Base-by-base conservation (phyloP, 2,329 filamentous ascomycete genomes). In the Trichothecium roseum region DNA sequence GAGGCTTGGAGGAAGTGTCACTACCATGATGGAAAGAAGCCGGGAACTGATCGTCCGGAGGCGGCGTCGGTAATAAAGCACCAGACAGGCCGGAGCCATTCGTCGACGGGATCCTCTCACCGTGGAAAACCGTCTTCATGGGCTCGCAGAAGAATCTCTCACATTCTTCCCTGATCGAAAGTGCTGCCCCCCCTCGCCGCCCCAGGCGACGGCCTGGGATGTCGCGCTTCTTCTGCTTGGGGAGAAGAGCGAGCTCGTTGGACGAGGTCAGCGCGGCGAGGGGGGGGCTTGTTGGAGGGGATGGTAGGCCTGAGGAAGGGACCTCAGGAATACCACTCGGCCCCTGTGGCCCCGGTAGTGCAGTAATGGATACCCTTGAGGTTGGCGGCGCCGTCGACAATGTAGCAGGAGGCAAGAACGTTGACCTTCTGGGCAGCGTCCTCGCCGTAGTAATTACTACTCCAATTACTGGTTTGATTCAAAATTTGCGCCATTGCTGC, bases 61-160 rank as follows among this genome's bases (percentile, higher is more conserved):
- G 70, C 51, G 72, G 70, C 51, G 70, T 74, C 46, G 64, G 64
- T 48, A 64, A 53, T 52, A 61, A 55, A 65, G 79, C 77, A 89
- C 77, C 80, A 78, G 83, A 78, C 74, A 82, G 81, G 77, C 82
- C 76, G 77, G 84, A 89, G 81, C 77, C 81, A 77, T 78, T 72
- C 69, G 68, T 66, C 61, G 65, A 74, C 72, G 68, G 62, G 66
- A 78, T 79, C 83, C 81, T 79, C 86, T 93, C 87, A 94, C 85
- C 88, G 74, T 82, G 84, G 78, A 95, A 94, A 71, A 84, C 82
- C 69, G 80, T 69, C 68, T 77, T 83, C 79, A 94, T 84, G 74
- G 80, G 81, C 81, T 89, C 86, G 69, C 88, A 94, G 78, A 94
- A 94, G 81, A 94, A 89, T 74, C 88, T 95, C 87, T 94, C 88